Evolutionary conservation across 140 eudicot genomes (phyloP).

Genomic region (Anethum foeniculum): DNA sequence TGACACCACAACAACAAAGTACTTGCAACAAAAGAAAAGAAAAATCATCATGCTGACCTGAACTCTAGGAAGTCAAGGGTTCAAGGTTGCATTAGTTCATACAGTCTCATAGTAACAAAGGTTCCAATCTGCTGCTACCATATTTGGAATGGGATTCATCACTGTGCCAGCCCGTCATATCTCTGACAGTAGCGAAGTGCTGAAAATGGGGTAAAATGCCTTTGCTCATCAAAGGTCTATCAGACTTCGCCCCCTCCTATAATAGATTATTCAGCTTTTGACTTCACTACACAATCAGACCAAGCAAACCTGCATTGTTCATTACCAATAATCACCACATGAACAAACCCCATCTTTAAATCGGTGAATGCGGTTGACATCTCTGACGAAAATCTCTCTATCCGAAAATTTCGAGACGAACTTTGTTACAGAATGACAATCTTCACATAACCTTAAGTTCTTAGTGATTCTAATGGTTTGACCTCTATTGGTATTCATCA

Average conservation of each 20-base stretch:
- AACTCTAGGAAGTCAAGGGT: background rate
- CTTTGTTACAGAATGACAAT: constrained; percentile 86
- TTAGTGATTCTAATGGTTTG: constrained; percentile 73
- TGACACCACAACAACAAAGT: background rate
- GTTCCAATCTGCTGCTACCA: background rate
- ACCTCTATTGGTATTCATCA: constrained; percentile 57
- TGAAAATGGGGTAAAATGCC: background rate
- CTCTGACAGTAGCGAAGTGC: background rate
- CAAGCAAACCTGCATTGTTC: background rate
- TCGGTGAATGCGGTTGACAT: constrained; percentile 76
- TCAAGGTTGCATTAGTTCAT: background rate
- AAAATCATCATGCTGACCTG: background rate
- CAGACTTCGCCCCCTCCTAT: background rate
- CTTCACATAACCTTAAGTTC: constrained; percentile 90
- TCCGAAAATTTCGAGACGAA: constrained; percentile 56
- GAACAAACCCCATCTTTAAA: constrained; percentile 88
- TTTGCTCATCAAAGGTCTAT: background rate
- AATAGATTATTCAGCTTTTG: background rate
- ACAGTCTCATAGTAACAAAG: background rate
- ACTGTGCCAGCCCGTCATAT: background rate
- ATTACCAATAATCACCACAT: constrained; percentile 89
- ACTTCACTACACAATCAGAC: background rate
- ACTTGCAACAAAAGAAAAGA: background rate
- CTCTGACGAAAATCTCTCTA: constrained; percentile 82
- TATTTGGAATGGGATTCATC: background rate